Percentiles rank a stretch among this genome's conserved stretches.
phyloP scores from a whole-genome alignment of 306 rosid species.

The Cicer judaicum region DNA sequence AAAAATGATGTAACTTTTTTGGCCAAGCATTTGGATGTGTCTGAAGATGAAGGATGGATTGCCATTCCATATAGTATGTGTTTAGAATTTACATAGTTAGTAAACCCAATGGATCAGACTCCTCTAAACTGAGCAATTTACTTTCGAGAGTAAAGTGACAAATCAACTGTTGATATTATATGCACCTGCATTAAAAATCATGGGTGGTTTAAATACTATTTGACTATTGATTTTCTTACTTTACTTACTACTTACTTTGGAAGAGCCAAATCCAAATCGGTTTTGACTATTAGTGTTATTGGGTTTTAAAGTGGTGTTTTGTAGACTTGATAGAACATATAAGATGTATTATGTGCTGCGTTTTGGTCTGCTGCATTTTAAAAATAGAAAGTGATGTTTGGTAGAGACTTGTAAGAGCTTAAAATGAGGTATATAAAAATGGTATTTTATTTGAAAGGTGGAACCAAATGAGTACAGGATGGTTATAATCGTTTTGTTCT shows the following conservation, averaged over 20 bases:
- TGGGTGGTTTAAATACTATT: too few species aligned
- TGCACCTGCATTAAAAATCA: too few species aligned
- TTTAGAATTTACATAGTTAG: too few species aligned
- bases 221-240: too few species aligned
- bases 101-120: too few species aligned
- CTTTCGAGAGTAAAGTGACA: too few species aligned
- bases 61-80: slow-evolving; percentile 81
- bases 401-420: neutral
- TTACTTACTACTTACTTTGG: too few species aligned
- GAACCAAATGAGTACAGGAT: neutral
- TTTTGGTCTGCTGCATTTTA: neutral
- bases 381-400: neutral
- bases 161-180: too few species aligned
- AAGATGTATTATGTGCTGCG: neutral
- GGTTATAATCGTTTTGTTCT: neutral
- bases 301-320: too few species aligned
- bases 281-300: too few species aligned
- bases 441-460: slow-evolving; percentile 19
- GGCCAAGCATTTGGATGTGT: slow-evolving; percentile 78
- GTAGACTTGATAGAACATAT: neutral
- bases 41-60: slow-evolving; percentile 92
- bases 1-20: slow-evolving; percentile 47
- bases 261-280: too few species aligned
- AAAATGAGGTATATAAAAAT: neutral
- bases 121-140: too few species aligned